These are phyloP conservation scores for Gremmenia infestans DNA, from an alignment of 2,329 filamentous ascomycete genomes.

Conservation along the genomic window DNA sequence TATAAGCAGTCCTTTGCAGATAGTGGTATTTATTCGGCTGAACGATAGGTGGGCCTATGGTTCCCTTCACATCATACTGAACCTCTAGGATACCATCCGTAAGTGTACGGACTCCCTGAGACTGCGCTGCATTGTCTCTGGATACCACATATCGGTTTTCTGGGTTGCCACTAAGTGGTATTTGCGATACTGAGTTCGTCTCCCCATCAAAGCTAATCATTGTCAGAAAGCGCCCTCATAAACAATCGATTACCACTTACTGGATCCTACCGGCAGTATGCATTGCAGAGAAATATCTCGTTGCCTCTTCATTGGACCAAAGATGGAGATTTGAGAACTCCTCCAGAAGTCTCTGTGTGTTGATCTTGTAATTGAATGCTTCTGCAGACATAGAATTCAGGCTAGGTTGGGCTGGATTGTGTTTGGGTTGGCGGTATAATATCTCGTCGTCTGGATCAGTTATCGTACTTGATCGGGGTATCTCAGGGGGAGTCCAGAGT, in stretches of 20 bases:
- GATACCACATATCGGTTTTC: conserved; percentile 25
- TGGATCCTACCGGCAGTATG: conserved; percentile 6
- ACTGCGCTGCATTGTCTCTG: not conserved
- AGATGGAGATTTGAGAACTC: not conserved
- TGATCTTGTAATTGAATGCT: not conserved
- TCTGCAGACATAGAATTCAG: not conserved
- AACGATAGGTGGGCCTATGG: conserved; percentile 18
- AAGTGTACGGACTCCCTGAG: conserved; percentile 2
- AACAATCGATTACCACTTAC: conserved; percentile 6
- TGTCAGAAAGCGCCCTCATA: not conserved
- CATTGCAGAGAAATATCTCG: conserved; percentile 7
- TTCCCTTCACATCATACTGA: conserved; percentile 16
- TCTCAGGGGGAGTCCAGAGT: conserved; percentile 5
- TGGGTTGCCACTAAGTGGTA: conserved; percentile 25
- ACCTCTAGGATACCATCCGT: conserved; percentile 7
- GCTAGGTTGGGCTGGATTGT: not conserved
- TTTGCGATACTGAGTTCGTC: conserved; percentile 10
- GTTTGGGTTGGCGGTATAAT: not conserved
- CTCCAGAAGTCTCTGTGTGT: not conserved
- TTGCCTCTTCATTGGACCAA: conserved; percentile 4
- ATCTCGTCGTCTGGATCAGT: not conserved
- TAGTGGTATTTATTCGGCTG: conserved; percentile 24
- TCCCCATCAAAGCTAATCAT: not conserved
- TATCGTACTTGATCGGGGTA: not conserved
- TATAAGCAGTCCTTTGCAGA: conserved; percentile 17